These are phyloP conservation scores for Globisporangium spinosum DNA, from an alignment of 352 stramenopile genomes.

Conservation along the genomic window DNA sequence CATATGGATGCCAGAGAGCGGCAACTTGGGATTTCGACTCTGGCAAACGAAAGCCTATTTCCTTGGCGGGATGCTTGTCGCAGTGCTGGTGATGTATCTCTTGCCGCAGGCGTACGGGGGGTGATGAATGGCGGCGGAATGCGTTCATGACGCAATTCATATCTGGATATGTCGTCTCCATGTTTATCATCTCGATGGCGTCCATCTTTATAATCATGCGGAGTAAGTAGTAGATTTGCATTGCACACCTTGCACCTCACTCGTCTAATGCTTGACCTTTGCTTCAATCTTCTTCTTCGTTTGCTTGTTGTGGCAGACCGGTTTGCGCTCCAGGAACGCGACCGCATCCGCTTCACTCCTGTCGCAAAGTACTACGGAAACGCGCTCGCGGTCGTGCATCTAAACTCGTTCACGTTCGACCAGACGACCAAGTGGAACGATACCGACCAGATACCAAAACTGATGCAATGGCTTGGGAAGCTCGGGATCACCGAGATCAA, in stretches of 20 bases:
- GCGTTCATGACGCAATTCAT: slow-evolving; percentile 37
- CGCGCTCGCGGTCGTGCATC: slow-evolving; percentile 41
- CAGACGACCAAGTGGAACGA: slow-evolving; percentile 47
- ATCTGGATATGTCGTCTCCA: slow-evolving; percentile 30
- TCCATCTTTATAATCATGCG: slow-evolving; percentile 13
- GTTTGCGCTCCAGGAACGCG: slow-evolving; percentile 52
- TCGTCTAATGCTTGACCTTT: background rate
- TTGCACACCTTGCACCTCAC: background rate
- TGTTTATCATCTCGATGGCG: slow-evolving; percentile 39
- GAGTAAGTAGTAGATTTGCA: slow-evolving; percentile 22
- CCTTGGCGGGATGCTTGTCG: slow-evolving; percentile 27
- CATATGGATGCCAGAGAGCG: slow-evolving; percentile 62
- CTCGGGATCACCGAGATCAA: slow-evolving; percentile 36
- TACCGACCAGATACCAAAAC: slow-evolving; percentile 39
- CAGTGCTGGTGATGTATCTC: slow-evolving; percentile 18
- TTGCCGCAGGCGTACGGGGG: slow-evolving; percentile 2
- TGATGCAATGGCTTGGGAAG: slow-evolving; percentile 36
- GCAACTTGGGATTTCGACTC: slow-evolving; percentile 39
- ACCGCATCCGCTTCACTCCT: slow-evolving; percentile 41
- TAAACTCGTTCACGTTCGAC: slow-evolving; percentile 60
- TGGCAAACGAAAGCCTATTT: slow-evolving; percentile 47
- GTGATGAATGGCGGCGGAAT: slow-evolving; percentile 20
- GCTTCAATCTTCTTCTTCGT: background rate
- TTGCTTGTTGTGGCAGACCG: slow-evolving; percentile 27
- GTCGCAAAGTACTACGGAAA: slow-evolving; percentile 54